These are phyloP conservation scores for Lentinula detonsa DNA, from an alignment of 768 basidiomycete species.

Conservation along the genomic window DNA sequence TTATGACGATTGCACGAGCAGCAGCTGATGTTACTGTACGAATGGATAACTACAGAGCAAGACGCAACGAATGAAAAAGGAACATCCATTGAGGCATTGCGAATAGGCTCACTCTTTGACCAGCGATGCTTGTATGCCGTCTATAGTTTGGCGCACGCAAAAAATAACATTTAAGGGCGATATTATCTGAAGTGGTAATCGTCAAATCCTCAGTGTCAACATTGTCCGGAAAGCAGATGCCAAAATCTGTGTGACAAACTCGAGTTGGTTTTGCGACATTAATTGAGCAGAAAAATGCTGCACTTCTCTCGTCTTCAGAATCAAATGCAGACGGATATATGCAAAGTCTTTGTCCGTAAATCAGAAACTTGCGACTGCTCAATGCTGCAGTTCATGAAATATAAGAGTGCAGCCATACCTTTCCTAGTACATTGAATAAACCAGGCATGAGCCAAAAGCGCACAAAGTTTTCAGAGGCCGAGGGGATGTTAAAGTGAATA, in stretches of 20 bases:
- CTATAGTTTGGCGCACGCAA: constrained; percentile 20
- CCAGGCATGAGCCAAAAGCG: not conserved
- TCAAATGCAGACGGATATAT: constrained; percentile 3
- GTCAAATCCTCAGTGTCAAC: not conserved
- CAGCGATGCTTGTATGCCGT: constrained; percentile 17
- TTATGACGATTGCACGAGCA: constrained; percentile 75
- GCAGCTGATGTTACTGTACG: constrained; percentile 6
- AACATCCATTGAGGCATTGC: not conserved
- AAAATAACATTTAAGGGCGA: not conserved
- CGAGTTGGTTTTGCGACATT: not conserved
- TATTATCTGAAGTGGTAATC: not conserved
- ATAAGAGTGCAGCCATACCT: not conserved
- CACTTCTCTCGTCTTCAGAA: not conserved
- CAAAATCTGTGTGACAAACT: not conserved
- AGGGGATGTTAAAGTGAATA: not conserved
- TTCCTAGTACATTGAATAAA: not conserved
- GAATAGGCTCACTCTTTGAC: not conserved
- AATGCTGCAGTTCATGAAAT: not conserved
- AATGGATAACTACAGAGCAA: not conserved
- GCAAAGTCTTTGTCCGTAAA: not conserved
- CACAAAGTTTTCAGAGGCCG: not conserved
- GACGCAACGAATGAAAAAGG: not conserved
- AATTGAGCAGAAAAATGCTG: not conserved
- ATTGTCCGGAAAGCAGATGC: not conserved
- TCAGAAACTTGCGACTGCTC: not conserved